A percentile compares a stretch with the other conserved stretches of the same genome.
Evolutionary conservation across 495 filamentous ascomycete genomes (phyloP).

Genomic region (Talaromyces liani): DNA sequence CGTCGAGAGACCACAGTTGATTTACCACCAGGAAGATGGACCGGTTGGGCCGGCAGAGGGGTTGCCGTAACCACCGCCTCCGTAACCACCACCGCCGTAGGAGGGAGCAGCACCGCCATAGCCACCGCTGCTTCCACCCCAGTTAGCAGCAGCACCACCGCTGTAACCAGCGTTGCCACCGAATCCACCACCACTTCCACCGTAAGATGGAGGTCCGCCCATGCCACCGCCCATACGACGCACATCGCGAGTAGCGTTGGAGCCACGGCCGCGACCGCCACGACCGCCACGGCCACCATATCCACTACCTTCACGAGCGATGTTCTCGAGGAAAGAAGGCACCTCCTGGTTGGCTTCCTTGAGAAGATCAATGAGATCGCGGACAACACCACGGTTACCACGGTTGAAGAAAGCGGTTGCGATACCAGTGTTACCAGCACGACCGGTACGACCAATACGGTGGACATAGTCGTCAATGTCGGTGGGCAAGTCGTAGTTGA

Average conservation of each 20-base stretch:
- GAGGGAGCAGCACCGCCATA: constrained; percentile 37
- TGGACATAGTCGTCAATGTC: constrained; percentile 99
- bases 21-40: constrained; percentile 95
- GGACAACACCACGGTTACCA: constrained; percentile 93
- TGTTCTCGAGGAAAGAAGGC: constrained; percentile 86
- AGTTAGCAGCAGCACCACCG: constrained; percentile 21
- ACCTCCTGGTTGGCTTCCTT: constrained; percentile 98
- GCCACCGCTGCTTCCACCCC: constrained; percentile 23
- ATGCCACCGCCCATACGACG: constrained; percentile 50
- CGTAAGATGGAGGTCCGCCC: constrained; percentile 34
- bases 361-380: constrained; percentile 88
- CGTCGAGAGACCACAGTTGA: constrained; percentile 39
- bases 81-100: constrained; percentile 45
- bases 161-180: constrained; percentile 28
- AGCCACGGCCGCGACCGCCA: constrained; percentile 59
- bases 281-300: constrained; percentile 67
- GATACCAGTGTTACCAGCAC: constrained; percentile 98
- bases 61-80: constrained; percentile 69
- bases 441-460: constrained; percentile 98
- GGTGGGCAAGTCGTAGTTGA: constrained; percentile 98
- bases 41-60: constrained; percentile 66
- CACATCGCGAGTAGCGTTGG: constrained; percentile 76
- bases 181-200: constrained; percentile 45
- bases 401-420: constrained; percentile 99
- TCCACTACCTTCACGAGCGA: constrained; percentile 85